phyloP scores from a whole-genome alignment of 2,329 filamentous ascomycete species.

The Fusarium sp. region DNA sequence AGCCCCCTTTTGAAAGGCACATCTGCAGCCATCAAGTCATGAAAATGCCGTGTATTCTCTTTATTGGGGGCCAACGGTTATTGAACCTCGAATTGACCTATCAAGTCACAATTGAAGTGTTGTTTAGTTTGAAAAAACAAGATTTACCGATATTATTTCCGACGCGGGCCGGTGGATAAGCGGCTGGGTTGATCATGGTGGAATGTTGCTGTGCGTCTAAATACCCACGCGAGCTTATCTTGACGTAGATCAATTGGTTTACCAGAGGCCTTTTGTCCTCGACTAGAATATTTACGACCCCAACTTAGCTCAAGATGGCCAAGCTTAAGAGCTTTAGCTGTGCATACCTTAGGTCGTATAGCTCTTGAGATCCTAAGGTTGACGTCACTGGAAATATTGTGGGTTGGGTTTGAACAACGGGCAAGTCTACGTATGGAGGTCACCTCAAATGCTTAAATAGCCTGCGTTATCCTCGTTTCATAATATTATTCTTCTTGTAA shows the following conservation, averaged over 20 bases:
- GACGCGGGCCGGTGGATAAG: background rate
- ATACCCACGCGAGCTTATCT: background rate
- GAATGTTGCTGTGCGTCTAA: slow-evolving; percentile 8
- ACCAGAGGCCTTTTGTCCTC: background rate
- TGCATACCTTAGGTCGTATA: background rate
- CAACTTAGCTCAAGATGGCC: background rate
- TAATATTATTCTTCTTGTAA: background rate
- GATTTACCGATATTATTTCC: background rate
- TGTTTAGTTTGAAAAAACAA: slow-evolving; percentile 4
- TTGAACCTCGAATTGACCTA: background rate
- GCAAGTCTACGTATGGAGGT: background rate
- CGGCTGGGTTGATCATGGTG: background rate
- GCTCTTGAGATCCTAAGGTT: background rate
- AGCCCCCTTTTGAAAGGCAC: background rate
- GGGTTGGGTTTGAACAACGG: background rate
- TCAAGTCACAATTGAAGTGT: background rate
- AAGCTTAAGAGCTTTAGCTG: background rate
- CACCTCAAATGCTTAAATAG: slow-evolving; percentile 16
- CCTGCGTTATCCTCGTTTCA: background rate
- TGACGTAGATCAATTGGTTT: background rate
- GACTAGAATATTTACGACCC: background rate
- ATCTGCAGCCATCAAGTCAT: background rate
- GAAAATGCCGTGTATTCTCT: background rate
- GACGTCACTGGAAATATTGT: slow-evolving; percentile 34
- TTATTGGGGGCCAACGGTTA: slow-evolving; percentile 5